These are phyloP conservation scores for Mucor lusitanicus DNA, from an alignment of 371 early-diverging fungal species.

Conservation along the genomic window DNA sequence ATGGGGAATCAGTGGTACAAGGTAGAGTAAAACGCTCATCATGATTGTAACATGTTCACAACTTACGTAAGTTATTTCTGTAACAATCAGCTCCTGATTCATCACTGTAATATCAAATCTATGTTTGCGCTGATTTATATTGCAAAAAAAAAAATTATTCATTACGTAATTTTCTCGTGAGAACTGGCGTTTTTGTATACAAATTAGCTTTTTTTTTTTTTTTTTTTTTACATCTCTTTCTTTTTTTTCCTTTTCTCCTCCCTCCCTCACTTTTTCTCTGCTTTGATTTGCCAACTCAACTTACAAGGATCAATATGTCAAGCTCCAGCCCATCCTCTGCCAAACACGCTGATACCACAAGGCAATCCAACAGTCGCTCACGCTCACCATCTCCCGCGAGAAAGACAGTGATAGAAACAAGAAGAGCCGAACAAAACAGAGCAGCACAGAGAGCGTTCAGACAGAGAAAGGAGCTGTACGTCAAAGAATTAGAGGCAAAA, in stretches of 20 bases:
- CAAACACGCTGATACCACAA: background rate
- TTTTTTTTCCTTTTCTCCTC: background rate
- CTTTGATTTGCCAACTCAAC: background rate
- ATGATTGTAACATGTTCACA: background rate
- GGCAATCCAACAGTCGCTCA: background rate
- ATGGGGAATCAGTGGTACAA: background rate
- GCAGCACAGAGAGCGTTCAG: conserved; percentile 75
- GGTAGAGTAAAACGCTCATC: background rate
- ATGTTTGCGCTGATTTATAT: background rate
- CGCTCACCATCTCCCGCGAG: conserved; percentile 19
- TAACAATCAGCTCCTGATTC: background rate
- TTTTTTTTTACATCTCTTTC: background rate
- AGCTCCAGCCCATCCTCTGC: conserved; percentile 7
- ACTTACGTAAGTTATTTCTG: background rate
- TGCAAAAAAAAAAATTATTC: background rate
- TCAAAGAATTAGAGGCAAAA: conserved; percentile 66
- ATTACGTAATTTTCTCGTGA: conserved; percentile 17
- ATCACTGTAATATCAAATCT: no score
- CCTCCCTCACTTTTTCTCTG: background rate
- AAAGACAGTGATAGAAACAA: conserved; percentile 25
- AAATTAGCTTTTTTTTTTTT: background rate
- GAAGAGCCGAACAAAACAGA: conserved; percentile 68
- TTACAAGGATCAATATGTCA: background rate
- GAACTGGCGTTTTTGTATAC: conserved; percentile 8
- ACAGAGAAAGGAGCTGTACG: conserved; percentile 71